These are phyloP conservation scores for Penicillium frequentans DNA, from an alignment of 2,329 filamentous ascomycete genomes.

Conservation along the genomic window DNA sequence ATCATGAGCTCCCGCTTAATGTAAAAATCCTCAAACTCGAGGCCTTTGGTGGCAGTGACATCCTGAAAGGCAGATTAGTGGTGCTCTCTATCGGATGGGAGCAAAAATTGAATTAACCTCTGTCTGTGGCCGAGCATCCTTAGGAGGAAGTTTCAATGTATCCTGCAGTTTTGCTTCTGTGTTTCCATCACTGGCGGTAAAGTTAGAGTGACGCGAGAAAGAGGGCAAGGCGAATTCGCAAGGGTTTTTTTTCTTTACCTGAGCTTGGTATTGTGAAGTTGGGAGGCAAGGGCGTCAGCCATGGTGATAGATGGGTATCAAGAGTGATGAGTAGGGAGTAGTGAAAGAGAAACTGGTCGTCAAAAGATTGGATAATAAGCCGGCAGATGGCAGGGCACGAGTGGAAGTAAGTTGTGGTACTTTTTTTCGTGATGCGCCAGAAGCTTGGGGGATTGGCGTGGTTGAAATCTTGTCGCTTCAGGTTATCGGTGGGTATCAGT, in stretches of 20 bases:
- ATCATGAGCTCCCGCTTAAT: constrained; percentile 95
- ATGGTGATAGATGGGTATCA: constrained; percentile 30
- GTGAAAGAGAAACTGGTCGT: not conserved
- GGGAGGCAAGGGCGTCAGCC: constrained; percentile 46
- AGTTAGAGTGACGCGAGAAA: constrained; percentile 10
- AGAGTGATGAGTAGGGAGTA: not conserved
- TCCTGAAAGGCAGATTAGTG: constrained; percentile 58
- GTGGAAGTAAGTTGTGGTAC: not conserved
- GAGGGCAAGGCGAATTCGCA: not conserved
- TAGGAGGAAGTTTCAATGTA: constrained; percentile 47
- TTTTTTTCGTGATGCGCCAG: not conserved
- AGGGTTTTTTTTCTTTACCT: constrained; percentile 30
- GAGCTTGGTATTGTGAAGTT: constrained; percentile 46
- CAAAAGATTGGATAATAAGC: not conserved
- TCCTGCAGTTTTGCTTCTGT: constrained; percentile 46
- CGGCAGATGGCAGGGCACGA: not conserved
- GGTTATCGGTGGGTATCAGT: not conserved
- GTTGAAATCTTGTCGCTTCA: not conserved
- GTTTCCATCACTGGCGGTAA: constrained; percentile 35
- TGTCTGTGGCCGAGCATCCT: constrained; percentile 52
- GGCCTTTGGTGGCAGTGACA: constrained; percentile 95
- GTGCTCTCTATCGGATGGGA: not conserved
- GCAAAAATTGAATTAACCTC: constrained; percentile 40
- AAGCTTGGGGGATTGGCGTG: not conserved
- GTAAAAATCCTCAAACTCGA: constrained; percentile 96